Percentiles rank a stretch among this genome's conserved stretches.
Conservation (phyloP, 177 flowering plant genomes). For the Vitis hybrid region DNA sequence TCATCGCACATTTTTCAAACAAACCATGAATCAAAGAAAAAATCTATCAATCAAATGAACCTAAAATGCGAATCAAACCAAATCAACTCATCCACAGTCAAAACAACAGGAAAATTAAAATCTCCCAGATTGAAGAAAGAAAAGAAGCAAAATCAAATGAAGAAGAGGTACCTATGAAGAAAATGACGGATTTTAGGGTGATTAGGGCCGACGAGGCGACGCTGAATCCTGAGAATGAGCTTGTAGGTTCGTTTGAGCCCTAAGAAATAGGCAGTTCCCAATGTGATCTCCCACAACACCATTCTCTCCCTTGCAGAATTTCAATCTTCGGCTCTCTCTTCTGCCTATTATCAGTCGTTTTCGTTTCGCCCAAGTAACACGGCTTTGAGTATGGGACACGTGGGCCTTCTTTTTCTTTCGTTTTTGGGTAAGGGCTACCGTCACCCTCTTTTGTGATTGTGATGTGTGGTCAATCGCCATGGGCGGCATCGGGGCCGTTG, state of each 20-base stretch:
- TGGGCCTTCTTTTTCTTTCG: too few relatives aligned
- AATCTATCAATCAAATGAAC: neutral
- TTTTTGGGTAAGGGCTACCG: too few relatives aligned
- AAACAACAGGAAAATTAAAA: neutral
- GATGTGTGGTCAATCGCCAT: too few relatives aligned
- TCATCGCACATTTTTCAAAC: too few relatives aligned
- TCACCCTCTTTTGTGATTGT: too few relatives aligned
- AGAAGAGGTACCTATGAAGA: constrained; percentile 44
- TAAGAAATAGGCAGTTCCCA: constrained; percentile 88
- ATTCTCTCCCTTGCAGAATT: constrained; percentile 29
- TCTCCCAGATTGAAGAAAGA: neutral
- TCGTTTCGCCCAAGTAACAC: too few relatives aligned
- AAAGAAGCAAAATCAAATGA: neutral
- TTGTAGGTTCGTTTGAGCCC: constrained; percentile 77
- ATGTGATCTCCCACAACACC: constrained; percentile 96
- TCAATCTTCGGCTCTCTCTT: neutral
- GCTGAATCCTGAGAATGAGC: constrained; percentile 72
- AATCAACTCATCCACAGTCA: neutral
- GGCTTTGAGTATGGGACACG: too few relatives aligned
- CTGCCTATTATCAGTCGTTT: too few relatives aligned
- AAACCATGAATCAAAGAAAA: too few relatives aligned
- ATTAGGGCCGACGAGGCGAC: constrained; percentile 62
- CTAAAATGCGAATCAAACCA: too few relatives aligned
- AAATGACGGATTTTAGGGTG: constrained; percentile 62
- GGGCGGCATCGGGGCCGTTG: too few relatives aligned